phyloP scores from a whole-genome alignment of 331 rosid species.

The Quercus lobata region DNA sequence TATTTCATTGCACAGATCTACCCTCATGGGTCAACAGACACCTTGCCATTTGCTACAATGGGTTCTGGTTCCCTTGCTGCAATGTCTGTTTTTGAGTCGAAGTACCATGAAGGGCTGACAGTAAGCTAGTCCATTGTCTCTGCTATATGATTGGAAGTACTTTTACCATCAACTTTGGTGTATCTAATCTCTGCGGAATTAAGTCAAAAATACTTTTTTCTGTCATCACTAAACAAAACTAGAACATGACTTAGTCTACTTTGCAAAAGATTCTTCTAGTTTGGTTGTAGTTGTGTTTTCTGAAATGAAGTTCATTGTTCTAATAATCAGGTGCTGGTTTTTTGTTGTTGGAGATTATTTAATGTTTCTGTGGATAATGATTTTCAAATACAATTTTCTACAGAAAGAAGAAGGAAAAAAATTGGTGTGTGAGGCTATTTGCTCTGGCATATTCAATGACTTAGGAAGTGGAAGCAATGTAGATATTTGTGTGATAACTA shows the following conservation, averaged over 20 bases:
- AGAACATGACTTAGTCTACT: neutral
- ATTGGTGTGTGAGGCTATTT: conserved; percentile 46
- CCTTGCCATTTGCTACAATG: conserved; percentile 60
- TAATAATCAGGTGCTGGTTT: neutral
- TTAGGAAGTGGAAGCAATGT: conserved; percentile 59
- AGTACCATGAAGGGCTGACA: conserved; percentile 48
- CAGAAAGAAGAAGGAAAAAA: conserved; percentile 48
- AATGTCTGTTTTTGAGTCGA: conserved; percentile 49
- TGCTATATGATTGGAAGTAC: neutral
- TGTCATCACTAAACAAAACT: neutral
- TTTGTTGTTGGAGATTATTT: neutral
- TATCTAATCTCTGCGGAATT: neutral
- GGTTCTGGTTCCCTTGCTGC: conserved; percentile 69
- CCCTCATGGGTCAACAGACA: conserved; percentile 65
- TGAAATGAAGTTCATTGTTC: neutral
- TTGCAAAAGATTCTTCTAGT: neutral
- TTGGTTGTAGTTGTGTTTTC: neutral
- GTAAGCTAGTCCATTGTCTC: conserved; percentile 27
- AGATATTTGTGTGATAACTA: conserved; percentile 52
- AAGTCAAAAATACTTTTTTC: neutral
- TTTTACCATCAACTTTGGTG: neutral
- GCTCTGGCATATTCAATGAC: conserved; percentile 57
- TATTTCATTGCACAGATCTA: conserved; percentile 32
- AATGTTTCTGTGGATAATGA: neutral
- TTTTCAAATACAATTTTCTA: neutral